Conservation (phyloP, 495 filamentous ascomycete species). For the Parmelia sp. region DNA sequence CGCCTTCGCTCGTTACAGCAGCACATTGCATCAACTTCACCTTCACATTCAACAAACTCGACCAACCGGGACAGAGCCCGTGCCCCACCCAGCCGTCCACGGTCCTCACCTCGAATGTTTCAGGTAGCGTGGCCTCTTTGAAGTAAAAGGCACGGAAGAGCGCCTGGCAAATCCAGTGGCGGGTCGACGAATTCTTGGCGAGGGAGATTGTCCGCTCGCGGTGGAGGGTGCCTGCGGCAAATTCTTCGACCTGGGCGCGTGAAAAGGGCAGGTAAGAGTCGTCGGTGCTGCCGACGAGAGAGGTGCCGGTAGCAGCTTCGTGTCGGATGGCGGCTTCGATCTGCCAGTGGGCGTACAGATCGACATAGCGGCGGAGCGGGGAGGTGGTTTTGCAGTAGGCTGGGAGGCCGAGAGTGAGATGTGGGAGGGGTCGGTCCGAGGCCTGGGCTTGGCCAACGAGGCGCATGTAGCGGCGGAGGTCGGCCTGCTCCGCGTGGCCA, state of each 20-base stretch:
- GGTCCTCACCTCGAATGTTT: constrained; percentile 44
- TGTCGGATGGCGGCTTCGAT: constrained; percentile 74
- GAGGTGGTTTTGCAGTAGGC: constrained; percentile 77
- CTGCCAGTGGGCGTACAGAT: constrained; percentile 87
- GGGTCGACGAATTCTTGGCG: constrained; percentile 34
- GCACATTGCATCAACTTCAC: constrained; percentile 30
- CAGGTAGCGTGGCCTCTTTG: constrained; percentile 54
- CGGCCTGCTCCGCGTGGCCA: constrained; percentile 25
- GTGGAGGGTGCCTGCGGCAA: constrained; percentile 33
- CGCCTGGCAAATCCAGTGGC: constrained; percentile 62
- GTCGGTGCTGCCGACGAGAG: constrained; percentile 41
- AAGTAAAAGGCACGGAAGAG: constrained; percentile 72
- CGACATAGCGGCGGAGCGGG: constrained; percentile 75
- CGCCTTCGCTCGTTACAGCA: constrained; percentile 31
- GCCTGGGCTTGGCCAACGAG: constrained; percentile 48
- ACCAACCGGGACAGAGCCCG: constrained; percentile 25
- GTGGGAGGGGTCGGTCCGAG: constrained; percentile 45
- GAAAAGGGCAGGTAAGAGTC: constrained; percentile 58
- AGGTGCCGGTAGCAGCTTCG: constrained; percentile 51
- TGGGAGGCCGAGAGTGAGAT: constrained; percentile 57
- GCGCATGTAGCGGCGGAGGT: constrained; percentile 34
- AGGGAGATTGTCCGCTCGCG: constrained; percentile 33
- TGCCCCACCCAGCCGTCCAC: constrained; percentile 28
- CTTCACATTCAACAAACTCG: constrained; percentile 30
- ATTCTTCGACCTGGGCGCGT: constrained; percentile 45